Evolutionary conservation across 1,139 yeast genomes (phyloP), one percentile per base, ranked within the genome.

Genomic region (Taphrina communis): DNA sequence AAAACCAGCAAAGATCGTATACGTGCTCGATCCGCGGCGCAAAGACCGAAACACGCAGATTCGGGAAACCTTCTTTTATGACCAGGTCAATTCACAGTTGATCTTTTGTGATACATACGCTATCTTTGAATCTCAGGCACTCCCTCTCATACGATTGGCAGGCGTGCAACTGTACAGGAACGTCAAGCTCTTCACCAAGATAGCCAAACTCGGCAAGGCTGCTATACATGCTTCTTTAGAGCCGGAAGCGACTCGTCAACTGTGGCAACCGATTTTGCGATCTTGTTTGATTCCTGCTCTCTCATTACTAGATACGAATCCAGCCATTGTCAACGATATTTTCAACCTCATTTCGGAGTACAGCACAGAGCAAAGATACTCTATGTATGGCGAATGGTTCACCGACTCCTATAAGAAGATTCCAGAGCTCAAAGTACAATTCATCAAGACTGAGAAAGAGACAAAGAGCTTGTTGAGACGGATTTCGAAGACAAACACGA

Each of bases 331-430:
- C 11, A 85, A 87, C 71, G 88, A 85, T 71, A 85, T 90, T 0
- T 91, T 79, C 75, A 77, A 80, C 6, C 75, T 92, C 0, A 76
- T 94, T 71, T 77, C 82, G 14, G 74, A 77, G 53, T 91, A 84
- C 74, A 81, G 90, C 0, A 76, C 85, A 50, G 89, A 88, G 70
- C 84, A 83, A 69, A 82, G 99, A 63, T 94, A 86, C 77, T 86
- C 89, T 69, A 79, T 94, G 36, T 95, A 94, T 76, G 96, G 97
- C 57, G 98, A 93, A 73, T 83, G 92, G 78, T 83, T 84, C n/a
- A 80, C 83, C 9, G 84, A 85, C 38, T 74, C 80, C 31, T 77
- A 81, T 2, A 88, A 88, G 74, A 85, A 83, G 71, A 82, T 85
- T 66, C 82, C 86, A 0, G 82, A 82, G 25, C 81, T 91, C 6